Evolutionary conservation across 805 yeast species (phyloP), one percentile per base, ranked within the genome.

Genomic region (Candida sithepensis): DNA sequence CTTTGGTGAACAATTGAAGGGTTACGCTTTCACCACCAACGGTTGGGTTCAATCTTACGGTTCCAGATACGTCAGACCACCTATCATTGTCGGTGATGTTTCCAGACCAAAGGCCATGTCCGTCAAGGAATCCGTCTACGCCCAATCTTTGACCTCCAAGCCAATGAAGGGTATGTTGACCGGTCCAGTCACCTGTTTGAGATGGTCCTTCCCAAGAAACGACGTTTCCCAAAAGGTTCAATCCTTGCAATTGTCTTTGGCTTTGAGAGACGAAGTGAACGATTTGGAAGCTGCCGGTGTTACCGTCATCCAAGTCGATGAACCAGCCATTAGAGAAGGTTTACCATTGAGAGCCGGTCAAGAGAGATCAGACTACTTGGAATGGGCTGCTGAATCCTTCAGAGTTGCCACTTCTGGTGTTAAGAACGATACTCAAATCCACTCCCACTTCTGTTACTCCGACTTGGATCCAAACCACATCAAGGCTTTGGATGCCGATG

Each of bases 41-140:
- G 99, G 99, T 76, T 94, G 99, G 99, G 99, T 94, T 66, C 99
- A 94, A 82, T 94, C 99, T 61, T 94, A 92, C 75, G 99, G 99
- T 82, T 91, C 99, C 60, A 88, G 99, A 81, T 94, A 94, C 78
- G 99, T 94, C 64, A 90, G 99, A 81, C 99, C 99, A 71, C 99
- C 99, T 65, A 88, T 94, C 68, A 84, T 94, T 73, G 97, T 92
- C 65, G 99, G 99, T 81, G 99, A 94, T 74, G 89, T 94, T 66
- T 91, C 97, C 47, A 91, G 99, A 82, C 97, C 99, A 72, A 82
- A 81, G 70, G 87, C 98, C 61, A 92, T 94, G 97, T 84, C 99
- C 63, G 98, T 94, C 63, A 92, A 90, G 82, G 99, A 94, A 82
- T 91, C 97, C 55, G 96, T 94, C 68, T 94, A 89, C 77, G 99